Base-by-base conservation (phyloP, 805 yeast genomes). In the Pichia paraexigua region DNA sequence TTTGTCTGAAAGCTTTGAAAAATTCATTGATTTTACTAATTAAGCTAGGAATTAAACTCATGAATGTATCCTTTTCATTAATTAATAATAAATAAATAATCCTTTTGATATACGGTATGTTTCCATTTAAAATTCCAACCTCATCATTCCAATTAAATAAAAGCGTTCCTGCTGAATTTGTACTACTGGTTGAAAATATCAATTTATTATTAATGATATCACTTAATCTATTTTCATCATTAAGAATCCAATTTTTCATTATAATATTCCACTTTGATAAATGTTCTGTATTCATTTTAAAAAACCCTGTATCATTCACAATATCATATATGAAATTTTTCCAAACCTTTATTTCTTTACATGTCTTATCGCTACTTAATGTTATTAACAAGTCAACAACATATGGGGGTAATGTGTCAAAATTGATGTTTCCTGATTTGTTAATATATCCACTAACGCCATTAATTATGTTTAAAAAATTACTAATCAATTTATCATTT, bases 21-120 rank as follows among this genome's bases (percentile, higher is more conserved):
- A 66, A 56, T 62, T 64, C 64, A 51, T 63, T 50, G 60, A 70
- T 10, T 66, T 70, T 57, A 3, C 60, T 63, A 18, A 76, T 61
- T 42, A 77, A 59, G 7, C 69, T 78, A 40, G 79, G 81, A 28
- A 81, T 58, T 50, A 75, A 69, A 25, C 63, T 67, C 46, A 80
- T 63, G 35, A 88, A 79, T 39, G 70, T 72, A 60, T 88, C 89
- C 17, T 70, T 70, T 0, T 85, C 84, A 46, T 82, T 78, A 11
- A 86, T 72, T 58, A 86, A 59, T 6, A 87, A 56, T 47, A 94
- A 60, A 56, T 82, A 87, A 0, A 86, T 70, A 1, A 88, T 72
- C 49, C 95, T 75, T 51, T 78, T 77, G 45, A 91, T 61, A n/a
- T 44, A 21, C 27, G 55, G 54, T 8, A 56, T 51, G 42, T 53